Base-by-base conservation (phyloP, 768 basidiomycete species). In the Pisolithus albus region DNA sequence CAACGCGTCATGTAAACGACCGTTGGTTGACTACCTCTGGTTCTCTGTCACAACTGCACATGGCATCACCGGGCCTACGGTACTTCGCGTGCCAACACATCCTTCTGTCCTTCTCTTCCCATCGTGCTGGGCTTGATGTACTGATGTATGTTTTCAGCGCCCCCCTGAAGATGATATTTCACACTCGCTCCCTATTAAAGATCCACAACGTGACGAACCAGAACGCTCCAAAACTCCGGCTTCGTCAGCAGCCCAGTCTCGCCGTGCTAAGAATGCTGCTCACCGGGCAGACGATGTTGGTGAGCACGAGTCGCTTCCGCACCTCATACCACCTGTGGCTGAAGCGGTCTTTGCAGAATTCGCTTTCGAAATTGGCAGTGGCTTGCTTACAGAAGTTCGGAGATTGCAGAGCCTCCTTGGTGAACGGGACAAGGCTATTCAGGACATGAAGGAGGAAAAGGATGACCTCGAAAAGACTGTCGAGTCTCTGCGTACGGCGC, bases 291-390 rank as follows among this genome's bases (percentile, higher is more conserved):
- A 92, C 64, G 89, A 93, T 63, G 88, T 91, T 58, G 88, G 89
- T 88, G 60, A 64, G 87, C 79, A 45, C 13, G 3, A 3, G 43
- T 56, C 39, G 37, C 41, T 28, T 52, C 50, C 56, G 46, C 53
- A 56, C 60, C 54, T 46, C 15, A 7, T n/a, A 13, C 36, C 2
- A 42, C 56, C 37, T 46, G 18, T 50, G 45, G 54, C 62, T 50
- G 63, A 60, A 6, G 57, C 55, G 61, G 39, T 53, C 50, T 56
- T 59, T 62, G 64, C 72, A 88, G 95, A 96, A 74, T 97, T 98
- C 60, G 95, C 95, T 38, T 94, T 96, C 60, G 95, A 98, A 73
- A 98, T 98, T 51, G 94, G 95, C 7, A 93, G 90, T 56, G 88
- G 88, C 11, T 74, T 97, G 46, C 75, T 97, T 28, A 87, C 87